Evolutionary conservation across 1,139 yeast species (phyloP), one percentile per base, ranked within the genome.

Genomic region (Lodderomyces margitis): DNA sequence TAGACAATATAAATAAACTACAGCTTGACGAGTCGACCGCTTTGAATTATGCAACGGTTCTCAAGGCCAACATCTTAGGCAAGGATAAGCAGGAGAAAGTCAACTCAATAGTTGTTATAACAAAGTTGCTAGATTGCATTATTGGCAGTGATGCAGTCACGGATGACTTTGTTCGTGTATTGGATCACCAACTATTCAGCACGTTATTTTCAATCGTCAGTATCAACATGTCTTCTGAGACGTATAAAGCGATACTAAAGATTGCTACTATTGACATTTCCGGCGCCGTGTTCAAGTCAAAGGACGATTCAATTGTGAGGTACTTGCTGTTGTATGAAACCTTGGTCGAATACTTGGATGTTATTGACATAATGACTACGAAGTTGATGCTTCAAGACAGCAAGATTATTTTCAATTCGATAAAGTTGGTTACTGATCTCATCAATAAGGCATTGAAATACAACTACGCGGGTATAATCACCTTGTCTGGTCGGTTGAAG

Each of bases 1-100:
- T 9, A 28, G 32, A 58, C 42, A 64, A 57, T 42, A 49, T 60
- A 33, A 49, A 59, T 36, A 64, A 55, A 44, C 37, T 61, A 28
- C 66, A 66, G 48, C 54, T 71, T 32, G 75, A 70, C 44, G 56
- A 61, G 15, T 36, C 57, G 4, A 64, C 70, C 0, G 72, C 74
- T 10, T 50, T 68, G 34, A 54, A 50, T 39, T 71, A 68, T 54
- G 71, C 74, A 35, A 49, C 59, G 19, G 57, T 62, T 5, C 62
- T 75, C 33, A 62, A 64, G 43, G 42, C 59, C 10, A 68, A 71
- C 37, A 72, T 75, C 38, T 56, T 71, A 43, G 78, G 78, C 11
- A 64, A 64, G 43, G 77, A 73, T 48, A 74, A 75, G 47, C 74
- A 74, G 49, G 81, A 75, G 47, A 74, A 73, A 50, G 76, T 75